These are phyloP conservation scores for Sporothrix protearum DNA, from an alignment of 2,329 filamentous ascomycete species.

Conservation along the genomic window DNA sequence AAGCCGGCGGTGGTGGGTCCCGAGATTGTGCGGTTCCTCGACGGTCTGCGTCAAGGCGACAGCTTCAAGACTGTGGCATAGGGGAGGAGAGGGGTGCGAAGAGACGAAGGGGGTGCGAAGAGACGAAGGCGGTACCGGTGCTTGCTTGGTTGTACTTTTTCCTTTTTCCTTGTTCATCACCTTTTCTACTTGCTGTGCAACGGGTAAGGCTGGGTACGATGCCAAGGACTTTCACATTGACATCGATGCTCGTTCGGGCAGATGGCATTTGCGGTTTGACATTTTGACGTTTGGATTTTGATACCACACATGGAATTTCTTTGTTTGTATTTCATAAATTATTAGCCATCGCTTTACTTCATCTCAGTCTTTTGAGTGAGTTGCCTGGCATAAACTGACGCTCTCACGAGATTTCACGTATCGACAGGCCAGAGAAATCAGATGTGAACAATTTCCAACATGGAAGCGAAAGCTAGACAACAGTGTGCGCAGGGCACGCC, in stretches of 20 bases:
- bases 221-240: neutral
- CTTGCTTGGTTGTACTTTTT: neutral
- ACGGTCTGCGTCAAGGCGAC: slow-evolving; percentile 16
- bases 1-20: slow-evolving; percentile 25
- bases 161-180: neutral
- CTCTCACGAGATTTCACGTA: too few relatives aligned
- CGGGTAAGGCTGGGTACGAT: neutral
- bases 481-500: neutral
- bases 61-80: neutral
- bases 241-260: neutral
- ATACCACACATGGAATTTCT: slow-evolving; percentile 2
- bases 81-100: neutral
- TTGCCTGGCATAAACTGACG: too few relatives aligned
- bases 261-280: neutral
- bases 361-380: too few relatives aligned
- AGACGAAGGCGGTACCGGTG: too few relatives aligned
- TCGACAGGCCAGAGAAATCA: too few relatives aligned
- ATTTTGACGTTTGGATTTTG: neutral
- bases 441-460: neutral
- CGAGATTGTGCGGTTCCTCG: slow-evolving; percentile 23
- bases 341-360: neutral
- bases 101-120: too few relatives aligned
- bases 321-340: neutral
- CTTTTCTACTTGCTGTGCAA: neutral
- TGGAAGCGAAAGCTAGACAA: neutral